These are phyloP conservation scores for Metrosideros polymorpha DNA, from an alignment of 441 rosid species.

Conservation along the genomic window DNA sequence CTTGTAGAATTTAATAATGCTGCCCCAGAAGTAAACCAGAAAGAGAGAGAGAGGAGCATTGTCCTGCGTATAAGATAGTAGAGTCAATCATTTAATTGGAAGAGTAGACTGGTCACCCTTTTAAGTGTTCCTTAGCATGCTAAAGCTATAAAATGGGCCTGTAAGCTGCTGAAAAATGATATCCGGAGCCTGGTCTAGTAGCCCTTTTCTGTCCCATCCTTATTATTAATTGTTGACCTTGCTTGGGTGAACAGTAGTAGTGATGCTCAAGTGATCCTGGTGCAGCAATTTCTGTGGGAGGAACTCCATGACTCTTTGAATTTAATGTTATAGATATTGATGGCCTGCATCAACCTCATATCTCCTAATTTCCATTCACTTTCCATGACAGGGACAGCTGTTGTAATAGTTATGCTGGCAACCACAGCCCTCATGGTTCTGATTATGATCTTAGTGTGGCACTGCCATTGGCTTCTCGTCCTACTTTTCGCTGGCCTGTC, in stretches of 20 bases:
- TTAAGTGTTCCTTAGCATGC: not conserved
- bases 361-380: not conserved
- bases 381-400: conserved; percentile 1
- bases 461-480: conserved; percentile 9
- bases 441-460: conserved; percentile 10
- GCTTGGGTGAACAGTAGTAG: not conserved
- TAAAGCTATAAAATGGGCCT: not conserved
- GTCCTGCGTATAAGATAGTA: not conserved
- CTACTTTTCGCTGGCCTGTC: conserved; percentile 6
- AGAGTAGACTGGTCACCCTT: not conserved
- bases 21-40: not conserved
- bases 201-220: not conserved
- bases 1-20: not conserved
- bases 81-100: not conserved
- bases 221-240: not conserved
- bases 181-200: not conserved
- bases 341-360: not conserved
- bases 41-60: not conserved
- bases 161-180: not conserved
- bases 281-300: not conserved
- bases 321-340: not conserved
- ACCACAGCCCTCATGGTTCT: conserved; percentile 7
- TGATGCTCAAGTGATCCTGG: not conserved
- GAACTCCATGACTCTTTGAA: not conserved
- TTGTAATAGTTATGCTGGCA: conserved; percentile 6